Conservation (phyloP, 345 rosid genomes). For the Xanthoceras sorbifolium region DNA sequence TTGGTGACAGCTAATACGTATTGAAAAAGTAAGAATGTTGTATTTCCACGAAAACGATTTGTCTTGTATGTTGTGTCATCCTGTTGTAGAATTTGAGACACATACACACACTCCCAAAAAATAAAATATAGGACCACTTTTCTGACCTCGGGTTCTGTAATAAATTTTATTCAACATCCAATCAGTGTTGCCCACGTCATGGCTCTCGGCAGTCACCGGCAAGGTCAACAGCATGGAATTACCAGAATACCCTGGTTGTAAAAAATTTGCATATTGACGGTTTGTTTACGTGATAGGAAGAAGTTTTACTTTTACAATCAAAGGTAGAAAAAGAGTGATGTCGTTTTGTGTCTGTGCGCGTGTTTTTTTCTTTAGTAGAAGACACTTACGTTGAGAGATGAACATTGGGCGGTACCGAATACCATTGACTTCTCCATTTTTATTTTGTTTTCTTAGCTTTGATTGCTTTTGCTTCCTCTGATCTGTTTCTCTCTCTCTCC, state of each 20-base stretch:
- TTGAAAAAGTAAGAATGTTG: slow-evolving; percentile 5
- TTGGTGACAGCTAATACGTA: slow-evolving; percentile 5
- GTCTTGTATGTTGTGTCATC: neutral
- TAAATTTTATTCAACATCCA: neutral
- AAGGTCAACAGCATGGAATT: neutral
- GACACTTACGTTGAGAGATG: slow-evolving; percentile 40
- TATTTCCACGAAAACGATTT: neutral
- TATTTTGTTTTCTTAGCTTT: slow-evolving; percentile 18
- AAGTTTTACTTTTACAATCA: neutral
- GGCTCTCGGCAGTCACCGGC: neutral
- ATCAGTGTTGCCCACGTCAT: neutral
- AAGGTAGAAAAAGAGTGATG: slow-evolving; percentile 3
- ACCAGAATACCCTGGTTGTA: neutral
- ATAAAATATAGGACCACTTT: neutral
- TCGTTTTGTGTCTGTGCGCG: neutral
- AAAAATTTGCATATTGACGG: neutral
- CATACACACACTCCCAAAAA: neutral
- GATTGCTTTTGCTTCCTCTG: slow-evolving; percentile 23
- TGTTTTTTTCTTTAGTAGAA: slow-evolving; percentile 14
- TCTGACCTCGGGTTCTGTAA: neutral
- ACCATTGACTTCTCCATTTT: slow-evolving; percentile 47
- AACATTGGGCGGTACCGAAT: slow-evolving; percentile 77
- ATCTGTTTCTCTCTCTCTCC: slow-evolving; percentile 6
- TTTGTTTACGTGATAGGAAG: slow-evolving; percentile 4
- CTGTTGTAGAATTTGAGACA: slow-evolving; percentile 15